Base-by-base conservation (phyloP, 495 filamentous ascomycete genomes). In the Hyaloscypha finlandica region DNA sequence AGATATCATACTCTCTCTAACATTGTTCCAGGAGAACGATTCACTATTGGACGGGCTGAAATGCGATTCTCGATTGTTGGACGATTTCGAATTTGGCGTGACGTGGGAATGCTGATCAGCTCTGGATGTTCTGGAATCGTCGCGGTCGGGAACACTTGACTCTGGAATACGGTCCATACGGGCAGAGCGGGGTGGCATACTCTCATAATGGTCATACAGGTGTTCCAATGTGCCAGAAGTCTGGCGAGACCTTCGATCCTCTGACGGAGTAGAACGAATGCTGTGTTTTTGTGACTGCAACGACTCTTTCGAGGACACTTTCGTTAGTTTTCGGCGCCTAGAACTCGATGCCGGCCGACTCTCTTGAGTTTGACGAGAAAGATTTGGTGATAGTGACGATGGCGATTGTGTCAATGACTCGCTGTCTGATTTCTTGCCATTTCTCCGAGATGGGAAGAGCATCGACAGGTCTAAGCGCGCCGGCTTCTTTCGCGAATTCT, bases 141-240 rank as follows among this genome's bases (percentile, higher is more conserved):
- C 68, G 22, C 61, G 68, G 62, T 73, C 74, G 12, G 69, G 55
- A 31, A 71, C 68, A n/a, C 63, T 55, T 52, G 57, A 22, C 37
- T 66, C 66, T 0, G 59, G 67, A 75, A 77, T 64, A 74, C 73
- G n/a, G 72, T 55, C 76, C 70, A 83, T 67, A 11, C 73, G 72
- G 37, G 79, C 68, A 4, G 77, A 74, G 55, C 83, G 61, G 80
- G 3, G 32, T 32, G 81, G 76, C 67, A 78, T 77, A 67, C 82
- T 77, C 61, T 86, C 82, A 66, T 86, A 85, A 69, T 84, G 79
- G 59, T 84, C 76, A 67, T 86, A 85, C 8, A 84, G 75, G 35
- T 80, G 75, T 48, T 78, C 70, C 11, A 82, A 66, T 6, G 56
- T 60, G 19, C 45, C 77, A 73, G 33, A 62, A 3, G 55, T 45